Base-by-base conservation (phyloP, 768 basidiomycete species). In the Trichaptum fuscoviolaceum region DNA sequence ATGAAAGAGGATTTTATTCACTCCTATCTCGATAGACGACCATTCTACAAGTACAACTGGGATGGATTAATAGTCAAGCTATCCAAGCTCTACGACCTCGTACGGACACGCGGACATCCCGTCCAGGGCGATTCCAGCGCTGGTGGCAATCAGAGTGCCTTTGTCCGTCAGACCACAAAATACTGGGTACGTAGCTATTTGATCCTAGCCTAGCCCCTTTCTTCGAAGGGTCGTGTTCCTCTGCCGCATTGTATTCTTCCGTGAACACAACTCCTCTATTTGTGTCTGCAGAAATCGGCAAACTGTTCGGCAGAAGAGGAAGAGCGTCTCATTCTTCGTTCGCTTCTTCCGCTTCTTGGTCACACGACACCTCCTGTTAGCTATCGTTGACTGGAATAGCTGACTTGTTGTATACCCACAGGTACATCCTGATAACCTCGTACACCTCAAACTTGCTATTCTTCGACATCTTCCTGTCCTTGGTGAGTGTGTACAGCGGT, bases 101-200 rank as follows among this genome's bases (percentile, higher is more conserved):
- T 99, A 20, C 88, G 96, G 62, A 99, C 96, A 0, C 83, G 97
- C 64, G 97, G 97, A 0, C 93, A 98, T 73, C 97, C 97, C 10
- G 90, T 94, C 1, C 86, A 91, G 66, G 97, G 97, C 25, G 97
- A 99, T 73, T 87, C 95, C 1, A 90, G 89, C 70, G 97, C 97
- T 0, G 97, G 97, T 30, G 96, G 96, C 0, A 91, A 78, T 70
- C 97, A 99, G 80, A 97, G 92, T 70, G 97, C 96, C 1, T 99
- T 99, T 73, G 93, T 98, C n/a, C 80, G 97, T 57, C 95, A 97
- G 77, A 99, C 97, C 35, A 99, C 97, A 12, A 99, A 99, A 75
- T 99, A 99, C 73, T 99, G 97, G 97, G 96, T 93, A 74, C 63
- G 76, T 71, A 20, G n/a, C n/a, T 35, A 12, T 25, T 35, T 61